Base-by-base conservation (phyloP, 164 flowering plant species). In the grape (Vitis vinifera) region DNA sequence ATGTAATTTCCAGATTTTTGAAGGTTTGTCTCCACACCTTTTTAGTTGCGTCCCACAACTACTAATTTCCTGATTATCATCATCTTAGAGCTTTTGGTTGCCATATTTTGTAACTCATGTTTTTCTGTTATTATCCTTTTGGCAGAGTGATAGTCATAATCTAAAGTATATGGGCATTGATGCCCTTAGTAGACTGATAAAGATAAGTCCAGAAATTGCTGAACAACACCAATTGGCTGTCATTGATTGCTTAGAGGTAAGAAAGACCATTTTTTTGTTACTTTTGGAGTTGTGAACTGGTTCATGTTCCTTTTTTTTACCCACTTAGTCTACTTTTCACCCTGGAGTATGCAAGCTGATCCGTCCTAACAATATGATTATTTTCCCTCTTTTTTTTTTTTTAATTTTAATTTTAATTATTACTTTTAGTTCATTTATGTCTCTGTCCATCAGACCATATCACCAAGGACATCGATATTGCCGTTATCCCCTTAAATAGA, bases 211-310 rank as follows among this genome's bases (percentile, higher is more conserved):
- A 70, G 97, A 96, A 63, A 88, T 90, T 71, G 99, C 98, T 53
- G 99, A 96, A 73, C 97, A 88, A 70, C 99, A 96, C 75, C 99
- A 96, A 71, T 81, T 96, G 75, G 97, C 99, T 70, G 99, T 96
- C 31, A 96, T 96, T 69, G 98, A 96, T 79, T 96, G 99, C 81
- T 81, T 96, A 74, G 99, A 96, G 99, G 99, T 91, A 71, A 85
- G 88, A 57, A 12, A 14, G 29, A 12, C 48, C 60, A 23, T n/a
- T 55, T 68, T 59, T 30, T 50, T 29, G 31, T 1, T 9, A 47
- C 29, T 48, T n/a, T 48, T 55, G 44, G 27, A 61, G 7, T 51
- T 59, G 51, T 10, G 51, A 13, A 17, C 12, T 57, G 12, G 61
- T 61, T 30, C 51, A 27, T 37, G 31, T 37, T 57, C 2, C 9